A percentile compares a stretch with the other conserved stretches of the same genome.
phyloP scores from a whole-genome alignment of 78 protist species.

The Speleostelium caveatum region DNA sequence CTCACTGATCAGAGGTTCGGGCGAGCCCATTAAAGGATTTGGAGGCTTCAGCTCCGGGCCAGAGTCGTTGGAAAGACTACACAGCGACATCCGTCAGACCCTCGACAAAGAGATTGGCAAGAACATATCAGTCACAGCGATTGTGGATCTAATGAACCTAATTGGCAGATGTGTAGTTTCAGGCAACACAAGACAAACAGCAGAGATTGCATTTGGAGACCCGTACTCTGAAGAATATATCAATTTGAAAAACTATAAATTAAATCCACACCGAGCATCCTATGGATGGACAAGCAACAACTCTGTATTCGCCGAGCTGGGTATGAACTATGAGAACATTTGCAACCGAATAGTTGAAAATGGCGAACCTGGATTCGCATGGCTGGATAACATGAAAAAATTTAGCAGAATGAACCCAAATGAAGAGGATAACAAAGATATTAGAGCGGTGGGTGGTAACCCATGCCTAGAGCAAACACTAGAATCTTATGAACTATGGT shows the following conservation, averaged over 20 bases:
- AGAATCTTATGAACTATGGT: conserved; percentile 90
- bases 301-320: conserved; percentile 83
- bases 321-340: conserved; percentile 89
- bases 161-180: conserved; percentile 93
- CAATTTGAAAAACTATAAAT: conserved; percentile 88
- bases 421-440: conserved; percentile 20
- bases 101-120: conserved; percentile 59
- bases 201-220: conserved; percentile 94
- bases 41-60: conserved; percentile 94
- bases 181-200: conserved; percentile 91
- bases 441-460: conserved; percentile 90
- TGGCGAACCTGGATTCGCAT: conserved; percentile 96
- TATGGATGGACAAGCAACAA: conserved; percentile 94
- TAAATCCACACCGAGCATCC: conserved; percentile 86
- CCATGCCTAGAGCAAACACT: conserved; percentile 96
- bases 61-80: conserved; percentile 79
- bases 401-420: conserved; percentile 86
- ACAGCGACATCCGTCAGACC: conserved; percentile 7
- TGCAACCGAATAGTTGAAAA: conserved; percentile 73
- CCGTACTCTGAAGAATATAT: conserved; percentile 81
- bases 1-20: conserved; percentile 76
- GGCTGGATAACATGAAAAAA: conserved; percentile 91
- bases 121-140: conserved; percentile 59
- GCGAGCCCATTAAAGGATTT: conserved; percentile 90
- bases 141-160: conserved; percentile 94